A percentile compares a stretch with the other conserved stretches of the same genome.
These are phyloP conservation scores for Phylloporus rhodoxanthus DNA, from an alignment of 768 basidiomycete species.

Conservation along the genomic window DNA sequence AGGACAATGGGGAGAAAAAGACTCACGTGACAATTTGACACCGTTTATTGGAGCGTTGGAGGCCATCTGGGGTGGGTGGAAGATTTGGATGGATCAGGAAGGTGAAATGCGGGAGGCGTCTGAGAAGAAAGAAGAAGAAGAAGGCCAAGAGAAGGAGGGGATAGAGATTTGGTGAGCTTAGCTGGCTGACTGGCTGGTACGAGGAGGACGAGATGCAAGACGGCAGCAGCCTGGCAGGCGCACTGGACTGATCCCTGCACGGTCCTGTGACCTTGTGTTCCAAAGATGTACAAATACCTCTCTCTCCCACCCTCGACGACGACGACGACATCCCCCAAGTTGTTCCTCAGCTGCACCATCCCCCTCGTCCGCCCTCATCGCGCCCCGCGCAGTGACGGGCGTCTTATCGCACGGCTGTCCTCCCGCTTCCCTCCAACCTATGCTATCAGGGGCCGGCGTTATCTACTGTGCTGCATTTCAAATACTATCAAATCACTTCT, in stretches of 20 bases:
- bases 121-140: neutral
- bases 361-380: neutral
- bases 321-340: neutral
- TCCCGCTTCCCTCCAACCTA: too few species aligned
- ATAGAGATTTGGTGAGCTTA: neutral
- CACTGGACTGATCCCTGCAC: slow-evolving; percentile 11
- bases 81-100: slow-evolving; percentile 11
- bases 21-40: slow-evolving; percentile 81
- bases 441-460: neutral
- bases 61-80: slow-evolving; percentile 43
- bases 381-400: neutral
- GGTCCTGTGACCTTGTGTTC: slow-evolving; percentile 31
- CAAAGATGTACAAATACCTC: slow-evolving; percentile 31
- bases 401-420: too few species aligned
- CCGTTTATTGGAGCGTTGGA: slow-evolving; percentile 82
- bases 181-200: slow-evolving; percentile 6
- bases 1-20: slow-evolving; percentile 13
- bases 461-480: neutral
- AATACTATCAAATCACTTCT: neutral
- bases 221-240: slow-evolving; percentile 16
- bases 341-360: too few species aligned
- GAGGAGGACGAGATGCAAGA: slow-evolving; percentile 15
- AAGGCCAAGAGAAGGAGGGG: neutral
- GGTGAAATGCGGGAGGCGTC: slow-evolving; percentile 9
- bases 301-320: neutral